phyloP scores from a whole-genome alignment of 768 basidiomycete genomes.

The Pulveroboletus ravenelii region DNA sequence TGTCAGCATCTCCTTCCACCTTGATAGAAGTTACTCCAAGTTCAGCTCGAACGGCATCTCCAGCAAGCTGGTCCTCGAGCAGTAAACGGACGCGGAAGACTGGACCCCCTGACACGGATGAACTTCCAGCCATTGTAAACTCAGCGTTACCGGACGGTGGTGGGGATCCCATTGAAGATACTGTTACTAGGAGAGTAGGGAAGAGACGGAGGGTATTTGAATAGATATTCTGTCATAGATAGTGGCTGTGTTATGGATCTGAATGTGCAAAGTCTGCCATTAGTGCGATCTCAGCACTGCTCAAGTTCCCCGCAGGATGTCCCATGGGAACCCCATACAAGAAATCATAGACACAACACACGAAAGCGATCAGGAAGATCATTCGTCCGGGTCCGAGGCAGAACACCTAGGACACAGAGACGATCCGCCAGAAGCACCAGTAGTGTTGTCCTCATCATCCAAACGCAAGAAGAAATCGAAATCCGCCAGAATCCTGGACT shows the following conservation, averaged over 20 bases:
- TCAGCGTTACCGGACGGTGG: neutral
- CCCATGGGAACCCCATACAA: conserved; percentile 38
- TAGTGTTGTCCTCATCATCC: conserved; percentile 38
- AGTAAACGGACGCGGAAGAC: conserved; percentile 30
- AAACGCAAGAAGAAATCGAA: conserved; percentile 84
- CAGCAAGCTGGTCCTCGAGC: conserved; percentile 30
- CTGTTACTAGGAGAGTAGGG: conserved; percentile 42
- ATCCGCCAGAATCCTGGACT: conserved; percentile 47
- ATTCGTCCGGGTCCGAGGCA: conserved; percentile 27
- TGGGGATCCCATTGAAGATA: neutral
- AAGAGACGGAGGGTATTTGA: conserved; percentile 27
- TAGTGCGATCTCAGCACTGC: neutral
- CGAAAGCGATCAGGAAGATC: conserved; percentile 34
- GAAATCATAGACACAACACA: conserved; percentile 39
- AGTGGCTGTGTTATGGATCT: conserved; percentile 17
- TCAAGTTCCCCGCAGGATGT: conserved; percentile 14
- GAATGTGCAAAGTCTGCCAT: neutral
- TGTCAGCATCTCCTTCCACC: conserved; percentile 25
- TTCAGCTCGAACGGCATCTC: conserved; percentile 29
- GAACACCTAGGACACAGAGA: conserved; percentile 21
- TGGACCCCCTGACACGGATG: neutral
- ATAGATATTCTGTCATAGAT: neutral
- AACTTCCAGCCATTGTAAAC: conserved; percentile 7
- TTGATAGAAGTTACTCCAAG: conserved; percentile 6
- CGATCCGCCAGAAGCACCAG: conserved; percentile 12